Evolutionary conservation across 257 asterid species (phyloP).

Genomic region (Verbena officinalis): DNA sequence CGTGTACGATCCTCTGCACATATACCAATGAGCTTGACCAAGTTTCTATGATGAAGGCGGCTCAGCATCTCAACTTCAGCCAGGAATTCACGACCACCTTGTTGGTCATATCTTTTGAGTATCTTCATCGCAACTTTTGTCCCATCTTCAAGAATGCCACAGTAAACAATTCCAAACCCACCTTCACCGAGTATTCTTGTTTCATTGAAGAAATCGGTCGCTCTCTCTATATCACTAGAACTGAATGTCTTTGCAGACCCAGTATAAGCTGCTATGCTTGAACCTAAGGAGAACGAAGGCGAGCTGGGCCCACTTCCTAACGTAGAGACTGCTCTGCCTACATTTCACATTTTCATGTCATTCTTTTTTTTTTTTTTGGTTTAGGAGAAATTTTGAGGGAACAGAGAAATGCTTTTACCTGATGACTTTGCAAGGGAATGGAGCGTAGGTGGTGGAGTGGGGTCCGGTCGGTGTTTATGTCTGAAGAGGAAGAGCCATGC

Average conservation of each 20-base stretch:
- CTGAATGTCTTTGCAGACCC: slow-evolving; percentile 82
- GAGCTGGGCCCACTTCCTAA: slow-evolving; percentile 70
- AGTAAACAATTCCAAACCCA: slow-evolving; percentile 89
- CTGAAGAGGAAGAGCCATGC: slow-evolving; percentile 68
- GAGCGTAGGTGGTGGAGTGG: slow-evolving; percentile 51
- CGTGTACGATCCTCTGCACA: slow-evolving; percentile 79
- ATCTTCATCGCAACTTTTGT: slow-evolving; percentile 77
- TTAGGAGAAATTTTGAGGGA: background rate
- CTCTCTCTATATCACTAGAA: slow-evolving; percentile 69
- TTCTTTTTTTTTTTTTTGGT: no score
- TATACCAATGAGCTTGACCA: slow-evolving; percentile 87
- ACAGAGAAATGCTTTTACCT: slow-evolving; percentile 50
- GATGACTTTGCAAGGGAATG: slow-evolving; percentile 77
- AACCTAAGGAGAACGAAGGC: slow-evolving; percentile 68
- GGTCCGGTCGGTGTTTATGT: slow-evolving; percentile 47
- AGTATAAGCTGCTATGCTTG: slow-evolving; percentile 76
- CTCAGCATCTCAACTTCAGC: slow-evolving; percentile 98
- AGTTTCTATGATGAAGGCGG: slow-evolving; percentile 89
- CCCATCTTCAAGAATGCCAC: slow-evolving; percentile 87
- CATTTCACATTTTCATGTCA: slow-evolving; percentile 24
- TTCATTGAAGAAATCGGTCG: slow-evolving; percentile 80
- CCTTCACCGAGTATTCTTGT: slow-evolving; percentile 86
- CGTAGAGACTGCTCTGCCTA: slow-evolving; percentile 55
- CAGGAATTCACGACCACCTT: slow-evolving; percentile 87
- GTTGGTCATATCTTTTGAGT: slow-evolving; percentile 91